Percentiles rank a stretch among this genome's conserved stretches.
Conservation (phyloP, 2,329 filamentous ascomycete species). For the Dactylellina parvicollis region DNA sequence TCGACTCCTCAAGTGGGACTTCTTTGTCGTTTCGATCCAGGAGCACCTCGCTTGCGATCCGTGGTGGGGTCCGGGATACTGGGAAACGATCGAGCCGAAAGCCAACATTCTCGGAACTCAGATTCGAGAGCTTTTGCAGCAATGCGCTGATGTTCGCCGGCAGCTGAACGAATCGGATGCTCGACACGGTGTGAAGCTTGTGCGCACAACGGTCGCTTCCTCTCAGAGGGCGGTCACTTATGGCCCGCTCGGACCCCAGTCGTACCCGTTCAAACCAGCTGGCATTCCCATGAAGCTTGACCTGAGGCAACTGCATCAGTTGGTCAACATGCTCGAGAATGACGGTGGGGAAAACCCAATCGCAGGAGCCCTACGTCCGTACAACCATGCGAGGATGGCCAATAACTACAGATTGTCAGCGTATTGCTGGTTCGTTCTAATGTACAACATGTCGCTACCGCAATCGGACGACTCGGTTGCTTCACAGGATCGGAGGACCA, state of each 20-base stretch:
- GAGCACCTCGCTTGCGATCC: constrained; percentile 47
- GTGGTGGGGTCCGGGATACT: constrained; percentile 52
- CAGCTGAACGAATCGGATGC: constrained; percentile 23
- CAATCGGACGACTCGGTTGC: constrained; percentile 1
- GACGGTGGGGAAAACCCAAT: not conserved
- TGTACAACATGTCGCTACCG: constrained; percentile 40
- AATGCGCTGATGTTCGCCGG: constrained; percentile 35
- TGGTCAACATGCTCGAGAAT: constrained; percentile 25
- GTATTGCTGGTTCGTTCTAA: constrained; percentile 49
- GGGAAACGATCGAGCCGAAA: constrained; percentile 53
- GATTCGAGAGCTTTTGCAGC: constrained; percentile 47
- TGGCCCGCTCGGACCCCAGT: not conserved
- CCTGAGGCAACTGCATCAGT: constrained; percentile 38
- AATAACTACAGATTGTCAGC: constrained; percentile 36
- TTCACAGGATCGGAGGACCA: constrained; percentile 16
- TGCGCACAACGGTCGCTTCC: constrained; percentile 12
- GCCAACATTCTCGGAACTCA: constrained; percentile 45
- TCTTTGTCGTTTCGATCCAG: constrained; percentile 47
- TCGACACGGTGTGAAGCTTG: constrained; percentile 11
- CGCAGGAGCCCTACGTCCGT: constrained; percentile 34
- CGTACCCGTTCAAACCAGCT: constrained; percentile 10
- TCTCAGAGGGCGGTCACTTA: constrained; percentile 27
- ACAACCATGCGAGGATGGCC: constrained; percentile 39
- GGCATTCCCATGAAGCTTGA: constrained; percentile 47
- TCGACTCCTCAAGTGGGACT: constrained; percentile 47